A percentile compares a stretch with the other conserved stretches of the same genome.
Evolutionary conservation across 2,329 filamentous ascomycete genomes (phyloP).

Genomic region (Curvularia sp.): DNA sequence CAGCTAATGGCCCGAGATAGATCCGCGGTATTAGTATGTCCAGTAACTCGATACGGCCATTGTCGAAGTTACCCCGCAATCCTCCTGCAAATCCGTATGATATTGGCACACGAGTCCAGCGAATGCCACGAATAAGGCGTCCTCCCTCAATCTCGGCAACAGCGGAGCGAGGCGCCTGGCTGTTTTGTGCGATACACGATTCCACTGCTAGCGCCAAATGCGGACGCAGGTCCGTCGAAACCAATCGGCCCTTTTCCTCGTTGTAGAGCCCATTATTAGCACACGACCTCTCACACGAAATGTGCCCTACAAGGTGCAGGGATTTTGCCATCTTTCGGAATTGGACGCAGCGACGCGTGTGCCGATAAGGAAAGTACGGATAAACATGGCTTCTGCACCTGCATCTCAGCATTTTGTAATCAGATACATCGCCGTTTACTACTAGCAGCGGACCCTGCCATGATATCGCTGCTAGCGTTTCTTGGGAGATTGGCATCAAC

Average conservation of each 20-base stretch:
- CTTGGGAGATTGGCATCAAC: background rate
- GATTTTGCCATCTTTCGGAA: background rate
- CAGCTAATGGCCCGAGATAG: background rate
- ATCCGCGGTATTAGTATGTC: background rate
- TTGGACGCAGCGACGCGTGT: background rate
- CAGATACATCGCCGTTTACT: background rate
- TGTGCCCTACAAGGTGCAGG: background rate
- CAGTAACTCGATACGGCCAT: background rate
- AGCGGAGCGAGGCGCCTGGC: background rate
- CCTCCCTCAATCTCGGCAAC: background rate
- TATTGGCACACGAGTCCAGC: background rate
- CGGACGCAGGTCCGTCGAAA: background rate
- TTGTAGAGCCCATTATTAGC: background rate
- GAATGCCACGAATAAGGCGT: background rate
- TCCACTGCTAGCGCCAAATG: background rate
- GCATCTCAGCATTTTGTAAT: background rate
- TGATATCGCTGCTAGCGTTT: background rate
- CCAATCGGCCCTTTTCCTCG: background rate
- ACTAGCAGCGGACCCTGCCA: background rate
- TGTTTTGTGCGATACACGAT: background rate
- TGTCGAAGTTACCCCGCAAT: background rate
- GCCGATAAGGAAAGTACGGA: background rate
- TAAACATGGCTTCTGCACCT: background rate
- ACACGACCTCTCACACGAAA: background rate
- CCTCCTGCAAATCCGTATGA: background rate